These are phyloP conservation scores for Phlebiopsis flavidoalba DNA, from an alignment of 768 basidiomycete species.

Conservation along the genomic window DNA sequence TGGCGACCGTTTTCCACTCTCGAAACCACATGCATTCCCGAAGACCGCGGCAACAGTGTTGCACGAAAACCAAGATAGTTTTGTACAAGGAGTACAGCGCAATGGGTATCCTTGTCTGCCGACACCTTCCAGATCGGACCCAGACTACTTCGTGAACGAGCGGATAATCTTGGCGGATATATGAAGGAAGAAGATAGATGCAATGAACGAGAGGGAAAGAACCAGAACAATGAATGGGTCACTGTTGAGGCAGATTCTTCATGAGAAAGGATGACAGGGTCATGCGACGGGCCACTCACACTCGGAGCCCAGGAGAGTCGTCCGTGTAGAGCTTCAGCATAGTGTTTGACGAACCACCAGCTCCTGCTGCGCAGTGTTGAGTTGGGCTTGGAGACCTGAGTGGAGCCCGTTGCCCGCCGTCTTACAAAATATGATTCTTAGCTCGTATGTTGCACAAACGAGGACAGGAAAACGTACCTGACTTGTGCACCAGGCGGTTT, in stretches of 20 bases:
- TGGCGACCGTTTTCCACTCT: neutral
- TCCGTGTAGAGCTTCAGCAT: slow-evolving; percentile 99
- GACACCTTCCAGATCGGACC: neutral
- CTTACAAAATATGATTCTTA: slow-evolving; percentile 29
- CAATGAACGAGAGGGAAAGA: slow-evolving; percentile 94
- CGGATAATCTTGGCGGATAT: slow-evolving; percentile 94
- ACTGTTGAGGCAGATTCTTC: slow-evolving; percentile 33
- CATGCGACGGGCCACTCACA: slow-evolving; percentile 54
- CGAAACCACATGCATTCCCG: neutral
- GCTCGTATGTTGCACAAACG: neutral
- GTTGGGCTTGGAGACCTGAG: slow-evolving; percentile 68
- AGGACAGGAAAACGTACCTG: slow-evolving; percentile 46
- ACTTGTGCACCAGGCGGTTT: slow-evolving; percentile 80
- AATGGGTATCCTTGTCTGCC: slow-evolving; percentile 2
- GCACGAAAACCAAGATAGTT: slow-evolving; percentile 1
- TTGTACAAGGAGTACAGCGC: slow-evolving; percentile 6
- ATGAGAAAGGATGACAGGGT: neutral
- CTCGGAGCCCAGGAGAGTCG: slow-evolving; percentile 93
- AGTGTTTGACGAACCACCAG: slow-evolving; percentile 94
- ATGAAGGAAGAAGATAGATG: slow-evolving; percentile 97
- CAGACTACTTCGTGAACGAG: slow-evolving; percentile 71
- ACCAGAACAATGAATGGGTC: slow-evolving; percentile 97
- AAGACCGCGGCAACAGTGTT: neutral
- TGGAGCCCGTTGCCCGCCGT: slow-evolving; percentile 61
- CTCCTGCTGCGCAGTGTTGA: slow-evolving; percentile 87